phyloP scores from a whole-genome alignment of 768 basidiomycete species.

The Pisolithus microcarpus region DNA sequence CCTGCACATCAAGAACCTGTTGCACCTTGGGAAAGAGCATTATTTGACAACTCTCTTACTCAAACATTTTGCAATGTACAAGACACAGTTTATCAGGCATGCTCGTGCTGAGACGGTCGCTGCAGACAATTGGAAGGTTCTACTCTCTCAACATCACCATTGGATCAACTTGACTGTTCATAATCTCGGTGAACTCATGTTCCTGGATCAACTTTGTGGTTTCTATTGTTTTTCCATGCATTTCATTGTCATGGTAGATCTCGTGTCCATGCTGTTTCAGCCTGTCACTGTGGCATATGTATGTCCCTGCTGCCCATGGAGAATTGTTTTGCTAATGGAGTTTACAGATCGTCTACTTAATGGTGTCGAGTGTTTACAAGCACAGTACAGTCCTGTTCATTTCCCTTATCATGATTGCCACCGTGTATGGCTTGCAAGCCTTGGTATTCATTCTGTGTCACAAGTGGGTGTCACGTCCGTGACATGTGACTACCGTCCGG shows the following conservation, averaged over 20 bases:
- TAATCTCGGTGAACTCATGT: slow-evolving; percentile 89
- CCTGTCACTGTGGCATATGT: slow-evolving; percentile 91
- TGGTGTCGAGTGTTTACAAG: slow-evolving; percentile 68
- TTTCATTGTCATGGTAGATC: slow-evolving; percentile 94
- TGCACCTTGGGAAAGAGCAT: slow-evolving; percentile 98
- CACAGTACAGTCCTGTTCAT: slow-evolving; percentile 66
- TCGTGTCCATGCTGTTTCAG: slow-evolving; percentile 78
- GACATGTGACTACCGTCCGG: too few relatives aligned
- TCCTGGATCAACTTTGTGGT: slow-evolving; percentile 85
- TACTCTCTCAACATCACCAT: slow-evolving; percentile 93
- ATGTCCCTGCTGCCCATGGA: slow-evolving; percentile 27
- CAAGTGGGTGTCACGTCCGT: too few relatives aligned
- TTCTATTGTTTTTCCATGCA: slow-evolving; percentile 99
- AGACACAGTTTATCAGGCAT: slow-evolving; percentile 93
- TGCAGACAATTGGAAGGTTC: slow-evolving; percentile 89
- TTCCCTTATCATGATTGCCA: slow-evolving; percentile 88
- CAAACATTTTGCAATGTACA: slow-evolving; percentile 90
- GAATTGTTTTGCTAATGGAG: background rate
- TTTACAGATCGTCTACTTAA: slow-evolving; percentile 76
- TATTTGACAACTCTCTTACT: slow-evolving; percentile 93
- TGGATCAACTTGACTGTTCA: slow-evolving; percentile 99
- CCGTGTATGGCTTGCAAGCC: slow-evolving; percentile 91
- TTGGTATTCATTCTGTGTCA: slow-evolving; percentile 85
- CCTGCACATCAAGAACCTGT: slow-evolving; percentile 95
- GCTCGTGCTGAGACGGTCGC: slow-evolving; percentile 93